Evolutionary conservation across 495 filamentous ascomycete genomes (phyloP), one percentile per base, ranked within the genome.

Genomic region (Hypoxylon cercidicola): DNA sequence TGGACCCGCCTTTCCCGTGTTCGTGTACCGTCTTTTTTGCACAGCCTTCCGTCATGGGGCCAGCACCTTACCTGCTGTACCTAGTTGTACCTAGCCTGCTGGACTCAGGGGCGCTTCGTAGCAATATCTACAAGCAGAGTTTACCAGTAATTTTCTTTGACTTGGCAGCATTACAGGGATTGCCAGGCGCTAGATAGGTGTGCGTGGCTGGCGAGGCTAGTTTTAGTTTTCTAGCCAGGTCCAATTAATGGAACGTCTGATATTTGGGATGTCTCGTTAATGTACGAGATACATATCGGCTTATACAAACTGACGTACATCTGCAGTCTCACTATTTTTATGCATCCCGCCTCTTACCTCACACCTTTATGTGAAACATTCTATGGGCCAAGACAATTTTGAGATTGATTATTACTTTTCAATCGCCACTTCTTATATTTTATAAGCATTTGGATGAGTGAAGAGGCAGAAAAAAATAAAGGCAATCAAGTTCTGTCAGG

Each of bases 21-120:
- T 67, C 53, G 54, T 58, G 64, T 68, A 55, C 59, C 18, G 51
- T 49, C 41, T 32, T 63, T 59, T 53, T 37, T 64, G 60, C 65
- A 68, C 60, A 68, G 65, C 65, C 65, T 60, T 60, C 65, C 25
- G 37, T 54, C 28, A 55, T 3, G n/a, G 39, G 16, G 23, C n/a
- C n/a, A n/a, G n/a, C n/a, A n/a, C n/a, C n/a, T n/a, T n/a, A n/a
- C n/a, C n/a, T n/a, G n/a, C 23, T 25, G 23, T 5, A 25, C 23
- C 5, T 66, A 61, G 19, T 10, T 41, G 15, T 23, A 32, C 6
- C n/a, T n/a, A 32, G 30, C 9, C 30, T 7, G 30, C 30, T 4
- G 30, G 37, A 45, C 13, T 50, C 30, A 43, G 55, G 59, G 58
- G 58, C 47, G 19, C 16, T 52, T 43, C 11, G 59, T 62, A 45